Evolutionary conservation across 345 rosid genomes (phyloP), one percentile per base, ranked within the genome.

Genomic region (Ailanthus altissimus): DNA sequence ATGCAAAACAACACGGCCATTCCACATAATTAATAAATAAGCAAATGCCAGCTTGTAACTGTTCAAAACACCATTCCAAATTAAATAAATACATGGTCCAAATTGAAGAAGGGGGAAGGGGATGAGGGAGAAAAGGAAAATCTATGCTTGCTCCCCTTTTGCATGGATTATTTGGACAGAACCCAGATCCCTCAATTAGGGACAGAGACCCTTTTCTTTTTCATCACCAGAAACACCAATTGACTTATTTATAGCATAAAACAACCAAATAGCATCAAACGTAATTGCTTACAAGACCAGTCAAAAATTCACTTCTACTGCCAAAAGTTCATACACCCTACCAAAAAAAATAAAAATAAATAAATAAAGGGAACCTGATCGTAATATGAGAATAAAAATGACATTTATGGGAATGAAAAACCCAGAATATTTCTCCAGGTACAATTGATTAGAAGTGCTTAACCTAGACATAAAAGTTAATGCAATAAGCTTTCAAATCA

Each of bases 321-420:
- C 61, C 20, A 53, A 54, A n/a, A 49, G 5, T 12, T 28, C 32
- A 51, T 32, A 0, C 14, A 32, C 23, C n/a, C 51, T 23, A 46
- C 2, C 13, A 20, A 20, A 20, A 5, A 15, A 0, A 4, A 11
- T 9, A 36, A 9, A 32, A 6, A 23, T 0, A 43, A 23, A 2
- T 43, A 40, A 2, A 54, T 7, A 8, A 6, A n/a, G n/a, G n/a
- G n/a, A 40, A 38, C 2, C 21, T 8, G n/a, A 28, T 6, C 13
- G 4, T 43, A 70, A 32, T 15, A 51, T 20, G 11, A 12, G 10
- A 11, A 25, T 1, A 68, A 38, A 72, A 12, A 38, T 49, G 61
- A 32, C 59, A 70, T 14, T 53, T 40, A 18, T 40, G 15, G 77
- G 49, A 38, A 65, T 64, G 14, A 51, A n/a, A 75, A 64, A 20